Evolutionary conservation across 805 yeast genomes (phyloP), one percentile per base, ranked within the genome.

Genomic region (Metschnikowia anglica): DNA sequence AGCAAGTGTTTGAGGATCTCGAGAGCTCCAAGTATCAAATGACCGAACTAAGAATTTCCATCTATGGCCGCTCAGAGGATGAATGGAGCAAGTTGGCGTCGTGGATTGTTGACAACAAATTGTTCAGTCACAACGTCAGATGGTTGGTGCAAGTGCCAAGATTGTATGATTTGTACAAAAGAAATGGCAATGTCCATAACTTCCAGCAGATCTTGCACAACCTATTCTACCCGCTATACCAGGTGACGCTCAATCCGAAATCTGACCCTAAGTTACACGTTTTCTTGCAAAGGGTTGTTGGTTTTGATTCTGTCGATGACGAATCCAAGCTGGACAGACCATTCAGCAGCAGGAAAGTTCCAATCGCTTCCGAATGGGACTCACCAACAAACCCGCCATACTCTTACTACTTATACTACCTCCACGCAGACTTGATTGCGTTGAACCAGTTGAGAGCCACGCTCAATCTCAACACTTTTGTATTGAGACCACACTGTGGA

Each of bases 241-340:
- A 93, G 62, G 99, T 88, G 6, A 81, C 96, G 2, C 74, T 80
- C 54, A 77, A 90, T 62, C 99, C 99, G 8, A 53, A 74, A 41
- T 74, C 83, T 6, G 90, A 90, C 65, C 99, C 99, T n/a, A 93
- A 93, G 62, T 73, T 93, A 43, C 85, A 84, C 58, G 76, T 89
- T 3, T 90, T 93, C 62, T 68, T 93, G 54, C 95, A 89, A 68
- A 78, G 99, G 55, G 98, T 93, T 2, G 85, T 93, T 57, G 99
- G 99, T 0, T 93, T 93, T 65, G 99, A 93, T 65, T 88, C 97
- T 4, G 99, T 93, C 25, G 99, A 93, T 65, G 99, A 93, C 65
- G 99, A 93, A 66, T 87, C 96, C 9, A 93, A 95, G 62, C 77
- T 79, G 32, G 99, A 93, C 63, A 80, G 88, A 51, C 77, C 90